Evolutionary conservation across 192 early-diverging fungal species (phyloP), one percentile per base, ranked within the genome.

Genomic region (Haplosporangium gracile): DNA sequence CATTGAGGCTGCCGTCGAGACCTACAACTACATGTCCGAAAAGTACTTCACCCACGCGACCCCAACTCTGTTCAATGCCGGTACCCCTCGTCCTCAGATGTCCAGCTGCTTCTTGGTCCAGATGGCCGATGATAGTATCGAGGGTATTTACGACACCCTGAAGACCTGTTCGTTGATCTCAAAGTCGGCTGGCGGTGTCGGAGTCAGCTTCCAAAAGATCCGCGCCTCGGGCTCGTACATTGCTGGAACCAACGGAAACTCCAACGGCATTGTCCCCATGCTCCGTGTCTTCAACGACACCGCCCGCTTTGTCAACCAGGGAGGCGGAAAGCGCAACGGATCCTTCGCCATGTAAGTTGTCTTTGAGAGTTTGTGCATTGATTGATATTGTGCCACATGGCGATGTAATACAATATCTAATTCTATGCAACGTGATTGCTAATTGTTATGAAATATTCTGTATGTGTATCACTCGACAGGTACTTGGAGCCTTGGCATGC

Each of bases 401-500:
- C 11, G 18, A 38, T 57, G 9, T 36, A 40, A 4, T 43, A n/a
- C 5, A 29, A 34, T 42, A 8, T 43, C 2, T 51, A 11, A 1
- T 36, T 34, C 5, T 4, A 42, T 9, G 55, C 20, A 26, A 18
- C 29, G 2, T 45, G n/a, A 42, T 68, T 68, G 20, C 29, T 39
- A 18, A 76, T 15, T 13, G 6, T 10, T 16, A 63, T 75, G 24
- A 16, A 51, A 51, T 22, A 2, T 18, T 51, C 43, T 38, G 15
- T 26, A 45, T 45, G 2, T 57, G 51, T 34, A 11, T 29, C 29
- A 29, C 39, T 16, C 24, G 9, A 22, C 65, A 89, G 90, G 87
- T 99, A 99, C 88, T 89, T 98, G 69, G 98, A 99, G 91, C 98
- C 98, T 9, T 99, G 98, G 98, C 98, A 99, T 82, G 91, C 96